Conservation (phyloP, 352 stramenopile species). For the Phytophthora sp. region DNA sequence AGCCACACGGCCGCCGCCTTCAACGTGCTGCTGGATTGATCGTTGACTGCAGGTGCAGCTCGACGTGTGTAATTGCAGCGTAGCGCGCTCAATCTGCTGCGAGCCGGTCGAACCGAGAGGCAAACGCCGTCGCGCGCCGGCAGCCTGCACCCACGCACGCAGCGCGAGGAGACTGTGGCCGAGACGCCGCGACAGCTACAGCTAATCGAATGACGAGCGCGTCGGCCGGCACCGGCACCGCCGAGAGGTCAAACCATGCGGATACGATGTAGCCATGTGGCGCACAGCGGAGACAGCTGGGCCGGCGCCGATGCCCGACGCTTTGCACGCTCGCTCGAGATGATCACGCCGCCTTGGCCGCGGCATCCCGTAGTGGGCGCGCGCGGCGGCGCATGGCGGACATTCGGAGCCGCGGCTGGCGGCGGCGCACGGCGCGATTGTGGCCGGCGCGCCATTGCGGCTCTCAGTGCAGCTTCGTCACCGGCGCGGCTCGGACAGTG, state of each 20-base stretch:
- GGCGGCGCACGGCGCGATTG: neutral
- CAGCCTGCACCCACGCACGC: no score
- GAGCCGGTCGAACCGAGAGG: neutral
- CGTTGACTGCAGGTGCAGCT: no score
- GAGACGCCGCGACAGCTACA: neutral
- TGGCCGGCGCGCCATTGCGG: neutral
- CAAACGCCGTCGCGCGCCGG: no score
- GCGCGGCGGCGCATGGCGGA: neutral
- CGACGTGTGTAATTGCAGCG: conserved; percentile 11
- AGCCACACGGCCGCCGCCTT: no score
- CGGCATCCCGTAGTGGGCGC: neutral
- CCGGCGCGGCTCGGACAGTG: conserved; percentile 5
- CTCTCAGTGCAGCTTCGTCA: conserved; percentile 27
- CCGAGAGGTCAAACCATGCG: neutral
- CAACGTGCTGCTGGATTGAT: no score
- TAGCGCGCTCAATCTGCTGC: neutral
- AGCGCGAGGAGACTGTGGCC: neutral
- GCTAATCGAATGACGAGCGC: neutral
- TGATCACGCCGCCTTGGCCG: neutral
- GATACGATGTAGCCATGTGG: neutral
- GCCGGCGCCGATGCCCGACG: no score
- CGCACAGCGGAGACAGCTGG: no score
- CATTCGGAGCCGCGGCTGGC: conserved; percentile 12
- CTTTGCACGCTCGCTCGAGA: no score
- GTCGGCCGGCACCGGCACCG: neutral